Conservation (phyloP, 2,329 filamentous ascomycete genomes). For the Penicillium sp. region DNA sequence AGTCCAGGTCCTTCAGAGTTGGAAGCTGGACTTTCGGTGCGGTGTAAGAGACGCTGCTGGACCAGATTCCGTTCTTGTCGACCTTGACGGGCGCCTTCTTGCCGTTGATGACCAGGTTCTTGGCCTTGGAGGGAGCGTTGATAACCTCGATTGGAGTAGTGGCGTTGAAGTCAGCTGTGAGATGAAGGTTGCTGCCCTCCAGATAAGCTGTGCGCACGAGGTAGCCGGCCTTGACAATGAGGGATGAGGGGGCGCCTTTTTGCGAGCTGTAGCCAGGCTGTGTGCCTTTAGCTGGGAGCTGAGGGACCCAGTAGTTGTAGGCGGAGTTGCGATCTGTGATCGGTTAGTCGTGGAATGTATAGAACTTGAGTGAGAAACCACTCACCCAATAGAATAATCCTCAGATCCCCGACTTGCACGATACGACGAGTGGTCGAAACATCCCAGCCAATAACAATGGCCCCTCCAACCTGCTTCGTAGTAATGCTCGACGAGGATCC, state of each 20-base stretch:
- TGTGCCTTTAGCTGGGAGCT: slow-evolving; percentile 31
- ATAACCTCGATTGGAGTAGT: slow-evolving; percentile 67
- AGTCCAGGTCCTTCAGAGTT: slow-evolving; percentile 55
- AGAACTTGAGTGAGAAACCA: neutral
- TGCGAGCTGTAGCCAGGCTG: slow-evolving; percentile 32
- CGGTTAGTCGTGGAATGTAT: slow-evolving; percentile 10
- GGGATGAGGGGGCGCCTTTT: slow-evolving; percentile 30
- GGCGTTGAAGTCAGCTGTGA: slow-evolving; percentile 69
- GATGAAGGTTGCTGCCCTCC: slow-evolving; percentile 53
- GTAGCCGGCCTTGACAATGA: slow-evolving; percentile 45
- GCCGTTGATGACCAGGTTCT: slow-evolving; percentile 62
- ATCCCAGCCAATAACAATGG: slow-evolving; percentile 50
- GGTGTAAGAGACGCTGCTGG: slow-evolving; percentile 50
- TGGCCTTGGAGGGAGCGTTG: slow-evolving; percentile 54
- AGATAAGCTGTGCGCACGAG: slow-evolving; percentile 50
- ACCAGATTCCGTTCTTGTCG: slow-evolving; percentile 48
- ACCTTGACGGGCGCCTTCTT: slow-evolving; percentile 42
- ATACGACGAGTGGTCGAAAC: slow-evolving; percentile 49
- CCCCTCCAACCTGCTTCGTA: slow-evolving; percentile 28
- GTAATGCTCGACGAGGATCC: slow-evolving; percentile 32
- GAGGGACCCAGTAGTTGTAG: slow-evolving; percentile 46
- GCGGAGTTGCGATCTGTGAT: slow-evolving; percentile 49
- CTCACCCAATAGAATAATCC: slow-evolving; percentile 54
- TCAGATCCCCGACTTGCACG: slow-evolving; percentile 43
- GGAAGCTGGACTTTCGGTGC: slow-evolving; percentile 55